Evolutionary conservation across 2,329 filamentous ascomycete genomes (phyloP).

Genomic region (Paecilomyces variotii): DNA sequence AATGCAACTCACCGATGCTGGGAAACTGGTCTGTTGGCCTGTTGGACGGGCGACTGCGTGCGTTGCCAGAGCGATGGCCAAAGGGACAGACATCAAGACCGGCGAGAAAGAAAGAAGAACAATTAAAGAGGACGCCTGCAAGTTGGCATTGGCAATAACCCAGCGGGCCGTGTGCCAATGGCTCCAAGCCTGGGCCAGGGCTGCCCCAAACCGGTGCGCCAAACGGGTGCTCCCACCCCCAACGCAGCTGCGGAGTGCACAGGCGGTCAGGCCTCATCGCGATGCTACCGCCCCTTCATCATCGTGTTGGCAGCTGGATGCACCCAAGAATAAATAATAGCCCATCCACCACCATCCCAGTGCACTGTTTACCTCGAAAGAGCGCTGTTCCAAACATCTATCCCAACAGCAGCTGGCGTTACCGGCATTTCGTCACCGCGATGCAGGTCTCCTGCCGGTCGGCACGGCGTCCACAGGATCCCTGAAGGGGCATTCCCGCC

Average conservation of each 20-base stretch:
- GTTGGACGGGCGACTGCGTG: not conserved
- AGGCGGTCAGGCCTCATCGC: not conserved
- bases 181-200: too few species aligned
- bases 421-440: not conserved
- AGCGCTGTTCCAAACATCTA: not conserved
- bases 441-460: not conserved
- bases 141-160: not conserved
- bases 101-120: too few species aligned
- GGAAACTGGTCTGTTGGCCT: too few species aligned
- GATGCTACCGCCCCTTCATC: not conserved
- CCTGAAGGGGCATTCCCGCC: not conserved
- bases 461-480: not conserved
- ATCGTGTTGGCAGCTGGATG: not conserved
- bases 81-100: too few species aligned
- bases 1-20: not conserved
- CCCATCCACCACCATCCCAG: not conserved
- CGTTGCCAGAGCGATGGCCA: not conserved
- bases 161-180: not conserved
- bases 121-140: too few species aligned
- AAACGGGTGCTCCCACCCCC: too few species aligned
- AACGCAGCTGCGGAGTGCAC: not conserved
- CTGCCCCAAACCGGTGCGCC: too few species aligned
- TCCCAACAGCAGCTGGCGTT: not conserved
- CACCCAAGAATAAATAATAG: not conserved
- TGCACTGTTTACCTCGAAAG: not conserved